A percentile compares a stretch with the other conserved stretches of the same genome.
These are phyloP conservation scores for Protostelium mycophagum DNA, from an alignment of 78 protist species.

Conservation along the genomic window DNA sequence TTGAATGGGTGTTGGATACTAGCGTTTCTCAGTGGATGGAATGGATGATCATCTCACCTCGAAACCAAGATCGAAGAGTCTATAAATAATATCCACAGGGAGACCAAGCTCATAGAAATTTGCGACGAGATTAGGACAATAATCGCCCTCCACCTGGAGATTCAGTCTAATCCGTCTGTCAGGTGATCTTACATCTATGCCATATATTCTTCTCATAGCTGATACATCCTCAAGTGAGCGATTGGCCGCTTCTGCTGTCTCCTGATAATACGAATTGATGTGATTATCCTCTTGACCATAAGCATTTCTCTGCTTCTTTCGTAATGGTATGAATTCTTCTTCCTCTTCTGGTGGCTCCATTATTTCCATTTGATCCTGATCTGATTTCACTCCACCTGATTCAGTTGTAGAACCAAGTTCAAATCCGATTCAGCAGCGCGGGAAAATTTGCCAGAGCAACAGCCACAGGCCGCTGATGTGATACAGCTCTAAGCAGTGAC, in stretches of 20 bases:
- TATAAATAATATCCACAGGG: not conserved
- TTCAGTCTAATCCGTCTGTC: too few relatives aligned
- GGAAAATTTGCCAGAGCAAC: too few relatives aligned
- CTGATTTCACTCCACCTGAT: too few relatives aligned
- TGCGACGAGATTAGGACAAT: not conserved
- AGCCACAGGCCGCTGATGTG: too few relatives aligned
- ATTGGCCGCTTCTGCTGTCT: not conserved
- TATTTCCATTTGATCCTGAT: too few relatives aligned
- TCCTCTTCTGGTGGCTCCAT: too few relatives aligned
- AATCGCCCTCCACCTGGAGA: not conserved
- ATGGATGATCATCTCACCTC: not conserved
- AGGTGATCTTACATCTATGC: not conserved
- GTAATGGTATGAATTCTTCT: not conserved
- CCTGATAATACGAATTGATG: not conserved
- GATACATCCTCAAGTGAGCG: not conserved
- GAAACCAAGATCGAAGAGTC: not conserved
- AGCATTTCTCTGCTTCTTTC: not conserved
- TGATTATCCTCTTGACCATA: not conserved
- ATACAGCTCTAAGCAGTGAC: too few relatives aligned
- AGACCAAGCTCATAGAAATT: not conserved
- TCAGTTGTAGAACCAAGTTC: too few relatives aligned
- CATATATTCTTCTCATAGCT: not conserved
- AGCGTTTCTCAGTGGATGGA: not conserved
- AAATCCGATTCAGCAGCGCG: too few relatives aligned
- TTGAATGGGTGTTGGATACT: slow-evolving; percentile 69